Conservation (phyloP, 768 basidiomycete genomes). For the Cubamyces sp. region DNA sequence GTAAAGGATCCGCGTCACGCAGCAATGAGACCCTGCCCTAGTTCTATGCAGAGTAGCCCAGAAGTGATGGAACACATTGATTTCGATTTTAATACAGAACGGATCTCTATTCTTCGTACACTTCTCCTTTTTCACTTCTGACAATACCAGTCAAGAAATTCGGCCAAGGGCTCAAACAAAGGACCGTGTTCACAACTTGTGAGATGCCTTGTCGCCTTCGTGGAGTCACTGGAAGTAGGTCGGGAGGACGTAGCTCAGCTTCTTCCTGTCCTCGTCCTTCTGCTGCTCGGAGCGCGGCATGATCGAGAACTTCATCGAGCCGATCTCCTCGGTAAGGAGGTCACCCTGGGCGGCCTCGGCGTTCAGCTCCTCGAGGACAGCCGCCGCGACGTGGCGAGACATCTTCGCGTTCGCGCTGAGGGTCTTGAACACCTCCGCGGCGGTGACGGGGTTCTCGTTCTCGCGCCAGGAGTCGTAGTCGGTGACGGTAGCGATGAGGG, state of each 20-base stretch:
- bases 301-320: conserved; percentile 85
- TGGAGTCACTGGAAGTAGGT: conserved; percentile 58
- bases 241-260: conserved; percentile 77
- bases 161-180: neutral
- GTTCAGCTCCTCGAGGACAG: conserved; percentile 73
- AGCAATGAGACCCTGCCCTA: no score
- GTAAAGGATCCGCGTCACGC: no score
- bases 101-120: no score
- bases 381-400: conserved; percentile 73
- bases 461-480: conserved; percentile 97
- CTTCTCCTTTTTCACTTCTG: no score
- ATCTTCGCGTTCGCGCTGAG: conserved; percentile 86
- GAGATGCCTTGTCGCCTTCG: no score
- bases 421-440: conserved; percentile 89
- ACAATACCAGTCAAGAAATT: neutral
- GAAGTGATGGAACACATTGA: no score
- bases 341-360: conserved; percentile 54
- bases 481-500: conserved; percentile 86
- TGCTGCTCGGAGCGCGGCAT: conserved; percentile 68
- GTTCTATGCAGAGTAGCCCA: no score
- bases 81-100: no score
- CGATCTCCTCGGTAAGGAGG: conserved; percentile 69
- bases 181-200: neutral
- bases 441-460: conserved; percentile 80
- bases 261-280: conserved; percentile 63